Conservation (phyloP, 1,139 yeast species). For the Protomyces gravidus region DNA sequence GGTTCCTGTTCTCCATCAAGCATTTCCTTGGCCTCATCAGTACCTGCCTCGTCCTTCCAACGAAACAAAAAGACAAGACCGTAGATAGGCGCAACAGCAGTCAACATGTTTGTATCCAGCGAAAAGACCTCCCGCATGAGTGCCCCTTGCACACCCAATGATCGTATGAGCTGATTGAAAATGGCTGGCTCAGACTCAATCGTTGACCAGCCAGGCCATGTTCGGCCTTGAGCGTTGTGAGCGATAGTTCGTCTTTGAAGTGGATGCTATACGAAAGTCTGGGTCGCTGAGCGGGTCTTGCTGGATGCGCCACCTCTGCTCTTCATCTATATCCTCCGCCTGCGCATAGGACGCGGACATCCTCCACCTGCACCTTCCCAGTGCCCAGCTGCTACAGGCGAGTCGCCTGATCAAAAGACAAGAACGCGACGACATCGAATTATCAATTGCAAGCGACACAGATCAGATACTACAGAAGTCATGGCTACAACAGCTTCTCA, state of each 20-base stretch:
- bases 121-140: constrained; percentile 62
- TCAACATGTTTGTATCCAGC: constrained; percentile 50
- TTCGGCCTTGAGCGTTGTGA: not conserved
- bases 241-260: too few relatives aligned
- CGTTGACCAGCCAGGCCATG: constrained; percentile 23
- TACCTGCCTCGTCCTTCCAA: constrained; percentile 46
- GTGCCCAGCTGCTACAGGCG: too few relatives aligned
- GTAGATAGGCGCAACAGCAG: constrained; percentile 46
- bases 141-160: constrained; percentile 53
- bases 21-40: constrained; percentile 46
- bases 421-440: too few relatives aligned
- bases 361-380: too few relatives aligned
- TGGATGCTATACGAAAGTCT: not conserved
- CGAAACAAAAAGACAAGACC: constrained; percentile 67
- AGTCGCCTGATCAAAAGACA: too few relatives aligned
- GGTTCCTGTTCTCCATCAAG: constrained; percentile 32
- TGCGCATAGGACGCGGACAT: too few relatives aligned
- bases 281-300: not conserved
- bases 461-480: too few relatives aligned
- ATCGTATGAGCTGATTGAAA: constrained; percentile 60
- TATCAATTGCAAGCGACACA: too few relatives aligned
- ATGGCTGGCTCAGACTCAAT: constrained; percentile 39
- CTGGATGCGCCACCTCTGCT: too few relatives aligned
- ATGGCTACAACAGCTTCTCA: too few relatives aligned
- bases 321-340: too few relatives aligned